Percentiles rank a stretch among this genome's conserved stretches.
Evolutionary conservation across 805 yeast species (phyloP).

Genomic region (Cyberlindnera xishuangbannaensis): DNA sequence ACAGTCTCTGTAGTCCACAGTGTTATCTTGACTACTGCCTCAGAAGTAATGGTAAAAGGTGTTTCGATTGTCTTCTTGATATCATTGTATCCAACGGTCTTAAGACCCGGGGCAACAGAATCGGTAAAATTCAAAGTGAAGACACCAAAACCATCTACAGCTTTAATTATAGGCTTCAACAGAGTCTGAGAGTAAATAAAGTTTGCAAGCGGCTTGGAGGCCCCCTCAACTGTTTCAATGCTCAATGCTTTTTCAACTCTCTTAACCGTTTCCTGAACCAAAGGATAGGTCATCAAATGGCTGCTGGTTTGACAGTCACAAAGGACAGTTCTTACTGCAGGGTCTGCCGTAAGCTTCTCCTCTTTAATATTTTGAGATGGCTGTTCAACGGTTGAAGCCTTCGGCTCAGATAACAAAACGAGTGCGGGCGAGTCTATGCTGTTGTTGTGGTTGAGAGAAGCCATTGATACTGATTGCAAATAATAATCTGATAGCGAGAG

Average conservation of each 20-base stretch:
- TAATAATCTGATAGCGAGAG: too few species aligned
- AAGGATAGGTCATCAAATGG: conserved; percentile 44
- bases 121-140: conserved; percentile 53
- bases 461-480: too few species aligned
- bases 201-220: conserved; percentile 22
- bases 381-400: too few species aligned
- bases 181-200: conserved; percentile 31
- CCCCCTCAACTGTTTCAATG: conserved; percentile 30
- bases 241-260: conserved; percentile 31
- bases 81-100: conserved; percentile 46
- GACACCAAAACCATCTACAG: conserved; percentile 52
- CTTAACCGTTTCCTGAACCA: conserved; percentile 37
- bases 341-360: too few species aligned
- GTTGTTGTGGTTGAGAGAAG: too few species aligned
- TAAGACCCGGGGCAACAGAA: conserved; percentile 48
- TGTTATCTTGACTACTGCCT: conserved; percentile 33
- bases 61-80: conserved; percentile 42
- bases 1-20: conserved; percentile 29
- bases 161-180: conserved; percentile 36
- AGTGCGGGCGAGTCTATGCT: too few species aligned
- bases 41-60: conserved; percentile 46
- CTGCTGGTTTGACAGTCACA: conserved; percentile 19
- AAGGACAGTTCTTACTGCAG: too few species aligned
- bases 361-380: too few species aligned
- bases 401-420: too few species aligned